phyloP scores from a whole-genome alignment of 2,329 filamentous ascomycete genomes.

The Colletotrichum karsti region DNA sequence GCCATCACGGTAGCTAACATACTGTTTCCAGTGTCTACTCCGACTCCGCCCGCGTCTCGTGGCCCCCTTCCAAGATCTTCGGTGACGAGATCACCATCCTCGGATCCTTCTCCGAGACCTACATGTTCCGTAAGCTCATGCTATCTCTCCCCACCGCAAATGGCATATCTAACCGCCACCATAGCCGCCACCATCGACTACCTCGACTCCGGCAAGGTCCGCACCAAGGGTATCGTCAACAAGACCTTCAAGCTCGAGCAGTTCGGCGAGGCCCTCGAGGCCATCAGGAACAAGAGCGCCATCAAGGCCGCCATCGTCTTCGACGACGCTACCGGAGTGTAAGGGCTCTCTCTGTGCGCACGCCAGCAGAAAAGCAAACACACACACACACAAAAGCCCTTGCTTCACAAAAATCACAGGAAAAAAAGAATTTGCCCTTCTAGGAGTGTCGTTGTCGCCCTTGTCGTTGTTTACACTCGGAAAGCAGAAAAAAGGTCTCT shows the following conservation, averaged over 20 bases:
- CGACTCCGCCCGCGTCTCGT: slow-evolving; percentile 68
- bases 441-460: not conserved
- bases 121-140: slow-evolving; percentile 74
- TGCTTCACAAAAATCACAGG: not conserved
- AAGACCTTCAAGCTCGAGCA: slow-evolving; percentile 79
- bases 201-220: slow-evolving; percentile 67
- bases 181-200: slow-evolving; percentile 57
- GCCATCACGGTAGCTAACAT: not conserved
- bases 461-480: not conserved
- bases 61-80: slow-evolving; percentile 78
- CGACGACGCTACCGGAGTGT: slow-evolving; percentile 53
- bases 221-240: slow-evolving; percentile 75
- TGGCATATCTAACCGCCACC: no score
- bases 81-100: slow-evolving; percentile 76
- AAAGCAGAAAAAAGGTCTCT: not conserved
- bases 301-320: slow-evolving; percentile 81
- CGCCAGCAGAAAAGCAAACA: slow-evolving; percentile 8
- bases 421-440: not conserved
- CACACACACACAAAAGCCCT: not conserved
- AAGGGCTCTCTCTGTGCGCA: slow-evolving; percentile 24
- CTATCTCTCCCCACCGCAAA: no score
- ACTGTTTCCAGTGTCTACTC: slow-evolving; percentile 65
- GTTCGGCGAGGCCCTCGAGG: slow-evolving; percentile 74
- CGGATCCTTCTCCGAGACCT: slow-evolving; percentile 77
- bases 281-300: slow-evolving; percentile 76